These are phyloP conservation scores for Nicotiana tomentosiformis DNA, from an alignment of 257 asterid genomes.

Conservation along the genomic window DNA sequence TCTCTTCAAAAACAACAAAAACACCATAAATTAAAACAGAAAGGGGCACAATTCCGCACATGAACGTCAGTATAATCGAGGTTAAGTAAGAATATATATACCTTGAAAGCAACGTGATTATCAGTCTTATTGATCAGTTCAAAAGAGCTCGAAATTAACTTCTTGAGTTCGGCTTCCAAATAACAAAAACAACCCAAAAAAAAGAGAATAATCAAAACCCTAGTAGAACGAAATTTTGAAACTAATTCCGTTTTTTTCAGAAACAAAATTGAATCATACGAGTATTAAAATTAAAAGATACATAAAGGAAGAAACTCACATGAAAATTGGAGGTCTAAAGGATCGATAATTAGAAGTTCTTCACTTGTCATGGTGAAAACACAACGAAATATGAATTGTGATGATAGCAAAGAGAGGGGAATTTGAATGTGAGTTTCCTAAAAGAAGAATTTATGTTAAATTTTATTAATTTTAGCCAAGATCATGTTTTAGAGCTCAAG, in stretches of 20 bases:
- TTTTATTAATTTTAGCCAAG: too few species aligned
- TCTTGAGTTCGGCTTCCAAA: slow-evolving; percentile 7
- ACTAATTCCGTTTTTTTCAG: background rate
- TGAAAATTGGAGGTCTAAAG: slow-evolving; percentile 11
- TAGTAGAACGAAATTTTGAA: background rate
- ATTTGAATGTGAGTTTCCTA: background rate
- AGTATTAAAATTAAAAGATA: background rate
- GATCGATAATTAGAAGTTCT: slow-evolving; percentile 8
- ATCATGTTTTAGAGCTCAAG: too few species aligned
- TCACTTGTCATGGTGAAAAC: background rate
- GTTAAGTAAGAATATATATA: background rate
- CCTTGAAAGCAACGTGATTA: slow-evolving; percentile 15
- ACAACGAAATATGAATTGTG: background rate
- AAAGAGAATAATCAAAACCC: background rate
- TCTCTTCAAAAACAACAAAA: background rate
- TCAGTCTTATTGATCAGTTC: slow-evolving; percentile 8
- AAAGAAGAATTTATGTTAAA: too few species aligned
- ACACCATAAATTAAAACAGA: background rate
- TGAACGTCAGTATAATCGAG: background rate
- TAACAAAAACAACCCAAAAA: background rate
- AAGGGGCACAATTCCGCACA: background rate
- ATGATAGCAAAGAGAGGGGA: background rate
- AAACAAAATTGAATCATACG: background rate
- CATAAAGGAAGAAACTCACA: slow-evolving; percentile 1
- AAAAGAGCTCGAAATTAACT: background rate